phyloP scores from a whole-genome alignment of 116 monocot genomes.

The Phalaenopsis hybrid region DNA sequence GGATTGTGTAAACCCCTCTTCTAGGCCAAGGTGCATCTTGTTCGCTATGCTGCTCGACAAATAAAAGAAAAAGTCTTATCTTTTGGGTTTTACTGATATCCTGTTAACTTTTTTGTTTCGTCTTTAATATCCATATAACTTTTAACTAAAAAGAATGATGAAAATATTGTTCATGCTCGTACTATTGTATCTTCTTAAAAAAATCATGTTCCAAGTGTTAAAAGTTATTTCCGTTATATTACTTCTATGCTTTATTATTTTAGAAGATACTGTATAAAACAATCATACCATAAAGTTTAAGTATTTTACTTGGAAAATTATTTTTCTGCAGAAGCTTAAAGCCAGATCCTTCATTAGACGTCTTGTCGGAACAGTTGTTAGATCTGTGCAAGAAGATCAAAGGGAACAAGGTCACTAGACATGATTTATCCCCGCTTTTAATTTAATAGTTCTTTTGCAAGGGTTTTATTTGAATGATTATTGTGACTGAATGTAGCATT shows the following conservation, averaged over 20 bases:
- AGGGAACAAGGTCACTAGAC: conserved; percentile 76
- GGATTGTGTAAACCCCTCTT: background rate
- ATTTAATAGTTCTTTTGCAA: background rate
- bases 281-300: background rate
- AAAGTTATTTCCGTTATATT: background rate
- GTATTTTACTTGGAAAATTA: conserved; percentile 4
- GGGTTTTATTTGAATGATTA: background rate
- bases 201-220: background rate
- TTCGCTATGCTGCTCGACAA: too few species aligned
- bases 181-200: background rate
- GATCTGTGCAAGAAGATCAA: conserved; percentile 93
- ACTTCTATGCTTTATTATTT: background rate
- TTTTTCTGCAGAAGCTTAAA: conserved; percentile 73
- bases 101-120: background rate
- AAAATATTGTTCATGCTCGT: background rate
- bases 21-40: background rate
- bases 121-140: background rate
- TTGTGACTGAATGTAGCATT: background rate
- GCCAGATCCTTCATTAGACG: conserved; percentile 81
- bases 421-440: conserved; percentile 5
- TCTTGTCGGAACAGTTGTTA: conserved; percentile 88
- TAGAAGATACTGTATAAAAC: background rate
- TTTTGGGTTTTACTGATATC: background rate
- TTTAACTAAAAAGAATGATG: background rate
- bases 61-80: background rate